Evolutionary conservation across 1,284 basidiomycete genomes (phyloP).

Genomic region (Puccinia horiana): DNA sequence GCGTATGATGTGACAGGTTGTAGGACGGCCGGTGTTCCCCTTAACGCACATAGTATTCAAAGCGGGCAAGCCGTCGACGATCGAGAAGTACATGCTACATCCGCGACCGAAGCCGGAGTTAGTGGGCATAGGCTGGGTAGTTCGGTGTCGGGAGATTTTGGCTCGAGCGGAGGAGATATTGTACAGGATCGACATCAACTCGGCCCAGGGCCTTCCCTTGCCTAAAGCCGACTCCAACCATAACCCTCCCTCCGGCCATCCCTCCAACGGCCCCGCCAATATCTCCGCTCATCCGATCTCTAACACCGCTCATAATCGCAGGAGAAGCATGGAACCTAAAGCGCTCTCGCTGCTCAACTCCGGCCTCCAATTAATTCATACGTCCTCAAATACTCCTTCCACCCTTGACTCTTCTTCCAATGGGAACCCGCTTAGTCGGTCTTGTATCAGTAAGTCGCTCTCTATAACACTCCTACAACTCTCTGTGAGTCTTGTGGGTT

Average conservation of each 20-base stretch:
- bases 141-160: slow-evolving; percentile 33
- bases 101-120: slow-evolving; percentile 31
- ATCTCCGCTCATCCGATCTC: background rate
- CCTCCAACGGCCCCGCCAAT: background rate
- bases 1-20: slow-evolving; percentile 65
- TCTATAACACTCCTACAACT: background rate
- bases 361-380: slow-evolving; percentile 5
- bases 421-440: background rate
- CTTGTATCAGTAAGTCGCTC: slow-evolving; percentile 6
- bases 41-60: slow-evolving; percentile 90
- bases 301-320: slow-evolving; percentile 14
- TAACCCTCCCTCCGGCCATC: background rate
- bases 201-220: background rate
- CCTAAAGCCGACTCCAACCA: background rate
- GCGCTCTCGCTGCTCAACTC: slow-evolving; percentile 32
- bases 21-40: slow-evolving; percentile 61
- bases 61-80: slow-evolving; percentile 75
- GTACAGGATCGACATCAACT: slow-evolving; percentile 25
- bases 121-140: slow-evolving; percentile 42
- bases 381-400: background rate
- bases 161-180: slow-evolving; percentile 5
- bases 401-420: background rate
- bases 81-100: slow-evolving; percentile 34
- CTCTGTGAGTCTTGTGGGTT: background rate
- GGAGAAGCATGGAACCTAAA: slow-evolving; percentile 48